Base-by-base conservation (phyloP, 2,329 filamentous ascomycete genomes). In the Clonostachys solani region DNA sequence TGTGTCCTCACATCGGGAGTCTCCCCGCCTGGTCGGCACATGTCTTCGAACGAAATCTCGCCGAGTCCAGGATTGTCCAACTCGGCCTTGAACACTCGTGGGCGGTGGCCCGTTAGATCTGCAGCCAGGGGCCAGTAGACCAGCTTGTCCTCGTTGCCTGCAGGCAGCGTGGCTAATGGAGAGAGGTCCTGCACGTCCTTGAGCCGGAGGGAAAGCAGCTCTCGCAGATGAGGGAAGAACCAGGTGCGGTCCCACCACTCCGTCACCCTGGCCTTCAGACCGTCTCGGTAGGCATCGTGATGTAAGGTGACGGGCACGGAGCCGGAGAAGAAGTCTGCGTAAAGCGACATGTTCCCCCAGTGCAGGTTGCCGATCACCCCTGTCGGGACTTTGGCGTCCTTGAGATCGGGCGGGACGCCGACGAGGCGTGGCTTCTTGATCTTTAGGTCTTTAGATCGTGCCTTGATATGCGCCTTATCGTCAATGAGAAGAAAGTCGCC, bases 161-260 rank as follows among this genome's bases (percentile, higher is more conserved):
- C 40, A 19, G 13, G 40, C 13, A 41, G 17, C 16, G 16, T 17
- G 16, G 40, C 40, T 17, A 41, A 19, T 17, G 40, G 16, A 17
- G 17, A 18, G n/a, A 41, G 23, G 3, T 29, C 23, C 9, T 29
- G 23, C 23, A 29, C 23, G 23, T 29, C 23, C 23, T 29, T 29
- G 23, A 16, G 33, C 10, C 16, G 17, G 9, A 36, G 35, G n/a
- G 29, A 15, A n/a, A 45, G 19, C 5, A 60, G 47, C 6, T 48
- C 46, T 36, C 54, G 50, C 9, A 61, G 51, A 16, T 55, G 43
- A 2, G 50, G 54, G 18, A 53, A 52, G 29, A 52, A 59, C 58
- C 57, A 61, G 4, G 48, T 51, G 34, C 52, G 50, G 18, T 55
- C 48, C 59, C 59, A 60, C 57, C 59, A 61, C 4, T 42, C 29